phyloP scores from a whole-genome alignment of 768 basidiomycete species.

The Lyophyllum atratum region DNA sequence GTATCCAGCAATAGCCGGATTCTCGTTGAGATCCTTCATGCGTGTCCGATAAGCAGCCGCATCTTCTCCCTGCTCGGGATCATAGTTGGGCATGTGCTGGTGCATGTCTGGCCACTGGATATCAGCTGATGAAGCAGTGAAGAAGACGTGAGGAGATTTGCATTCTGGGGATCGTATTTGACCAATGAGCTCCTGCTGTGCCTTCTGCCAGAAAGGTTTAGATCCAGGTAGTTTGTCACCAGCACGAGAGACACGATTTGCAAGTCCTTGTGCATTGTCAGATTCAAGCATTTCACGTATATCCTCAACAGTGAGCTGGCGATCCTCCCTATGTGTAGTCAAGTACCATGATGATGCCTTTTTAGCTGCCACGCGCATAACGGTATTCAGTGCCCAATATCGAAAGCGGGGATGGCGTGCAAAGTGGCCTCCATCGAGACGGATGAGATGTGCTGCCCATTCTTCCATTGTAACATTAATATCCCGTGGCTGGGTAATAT shows the following conservation, averaged over 20 bases:
- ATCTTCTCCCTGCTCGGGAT: conserved; percentile 12
- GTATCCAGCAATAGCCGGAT: conserved; percentile 24
- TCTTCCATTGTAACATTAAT: conserved; percentile 7
- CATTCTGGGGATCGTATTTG: conserved; percentile 21
- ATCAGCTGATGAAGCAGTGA: conserved; percentile 28
- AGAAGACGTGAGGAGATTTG: conserved; percentile 25
- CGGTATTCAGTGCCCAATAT: conserved; percentile 13
- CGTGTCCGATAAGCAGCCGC: conserved; percentile 8
- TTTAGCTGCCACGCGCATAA: conserved; percentile 5
- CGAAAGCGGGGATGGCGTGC: conserved; percentile 11
- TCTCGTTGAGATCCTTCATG: conserved; percentile 20
- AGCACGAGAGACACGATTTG: conserved; percentile 16
- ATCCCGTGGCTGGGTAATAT: conserved; percentile 1
- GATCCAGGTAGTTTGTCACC: conserved; percentile 22
- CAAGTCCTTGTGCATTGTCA: conserved; percentile 17
- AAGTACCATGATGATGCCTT: conserved; percentile 8
- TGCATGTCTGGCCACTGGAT: conserved; percentile 33
- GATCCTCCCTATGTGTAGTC: conserved; percentile 10
- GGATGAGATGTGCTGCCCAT: conserved; percentile 10
- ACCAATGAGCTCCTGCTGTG: conserved; percentile 3
- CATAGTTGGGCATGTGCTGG: conserved; percentile 25
- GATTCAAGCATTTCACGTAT: conserved; percentile 1
- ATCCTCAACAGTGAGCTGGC: conserved; percentile 2
- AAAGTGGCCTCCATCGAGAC: conserved; percentile 20
- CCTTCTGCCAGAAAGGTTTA: conserved; percentile 22